These are phyloP conservation scores for Colletotrichum costaricense DNA, from an alignment of 2,329 filamentous ascomycete species.

Conservation along the genomic window DNA sequence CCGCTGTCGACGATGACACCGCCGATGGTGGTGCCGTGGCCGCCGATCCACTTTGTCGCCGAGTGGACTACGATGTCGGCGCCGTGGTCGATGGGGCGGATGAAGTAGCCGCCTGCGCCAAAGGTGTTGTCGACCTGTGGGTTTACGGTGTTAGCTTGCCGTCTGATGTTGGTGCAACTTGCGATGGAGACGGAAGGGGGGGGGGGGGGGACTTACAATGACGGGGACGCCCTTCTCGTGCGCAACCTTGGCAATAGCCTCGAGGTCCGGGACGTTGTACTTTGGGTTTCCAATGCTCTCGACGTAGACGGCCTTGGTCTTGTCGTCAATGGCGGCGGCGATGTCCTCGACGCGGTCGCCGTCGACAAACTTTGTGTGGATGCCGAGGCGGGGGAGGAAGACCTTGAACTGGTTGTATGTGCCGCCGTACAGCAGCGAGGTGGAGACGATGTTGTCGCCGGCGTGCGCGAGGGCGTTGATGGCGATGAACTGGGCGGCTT, in stretches of 20 bases:
- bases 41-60: constrained; percentile 97
- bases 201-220: constrained; percentile 56
- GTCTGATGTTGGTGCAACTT: not conserved
- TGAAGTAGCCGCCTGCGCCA: constrained; percentile 90
- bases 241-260: constrained; percentile 84
- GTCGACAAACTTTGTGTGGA: constrained; percentile 87
- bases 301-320: constrained; percentile 91
- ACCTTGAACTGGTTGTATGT: constrained; percentile 99
- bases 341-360: constrained; percentile 86
- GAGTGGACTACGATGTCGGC: constrained; percentile 96
- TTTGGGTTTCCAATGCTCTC: constrained; percentile 95
- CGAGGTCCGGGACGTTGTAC: constrained; percentile 93
- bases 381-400: constrained; percentile 85
- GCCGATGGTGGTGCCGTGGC: constrained; percentile 91
- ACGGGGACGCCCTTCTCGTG: constrained; percentile 75
- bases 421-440: constrained; percentile 91
- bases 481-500: constrained; percentile 92
- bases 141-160: not conserved
- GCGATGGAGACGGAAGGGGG: not conserved
- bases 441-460: constrained; percentile 94
- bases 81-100: constrained; percentile 87
- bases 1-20: constrained; percentile 89
- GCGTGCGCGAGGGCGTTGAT: constrained; percentile 85
- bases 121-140: constrained; percentile 90
- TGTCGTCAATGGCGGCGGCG: constrained; percentile 85